Evolutionary conservation across 306 rosid species (phyloP).

Genomic region (Potentilla sterilis): DNA sequence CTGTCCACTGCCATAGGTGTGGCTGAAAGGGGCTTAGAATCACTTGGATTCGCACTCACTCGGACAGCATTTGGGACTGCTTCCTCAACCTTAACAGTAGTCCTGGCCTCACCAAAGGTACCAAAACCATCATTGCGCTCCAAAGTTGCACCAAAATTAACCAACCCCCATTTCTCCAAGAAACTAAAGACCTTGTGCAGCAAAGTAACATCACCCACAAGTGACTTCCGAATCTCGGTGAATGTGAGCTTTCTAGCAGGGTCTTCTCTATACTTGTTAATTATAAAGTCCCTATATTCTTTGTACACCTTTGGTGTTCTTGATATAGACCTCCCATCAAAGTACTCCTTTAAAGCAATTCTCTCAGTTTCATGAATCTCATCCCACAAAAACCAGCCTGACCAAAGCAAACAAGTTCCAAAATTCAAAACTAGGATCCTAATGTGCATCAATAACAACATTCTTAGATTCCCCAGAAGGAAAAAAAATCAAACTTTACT

Average conservation of each 20-base stretch:
- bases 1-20: conserved; percentile 30
- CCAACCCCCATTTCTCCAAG: conserved; percentile 73
- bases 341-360: conserved; percentile 59
- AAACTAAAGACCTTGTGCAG: conserved; percentile 71
- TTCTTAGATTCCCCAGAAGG: background rate
- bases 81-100: conserved; percentile 60
- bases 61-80: conserved; percentile 81
- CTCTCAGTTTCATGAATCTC: conserved; percentile 81
- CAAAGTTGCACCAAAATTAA: conserved; percentile 55
- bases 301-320: conserved; percentile 71
- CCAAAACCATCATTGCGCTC: conserved; percentile 24
- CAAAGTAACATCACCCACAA: conserved; percentile 80
- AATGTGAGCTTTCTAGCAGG: conserved; percentile 78
- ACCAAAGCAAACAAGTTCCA: conserved; percentile 1
- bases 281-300: conserved; percentile 82
- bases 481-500: too few relatives aligned
- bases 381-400: conserved; percentile 97
- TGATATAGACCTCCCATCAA: conserved; percentile 65
- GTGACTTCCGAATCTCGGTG: conserved; percentile 77
- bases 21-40: conserved; percentile 48
- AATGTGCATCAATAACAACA: background rate
- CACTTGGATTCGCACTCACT: conserved; percentile 65
- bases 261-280: conserved; percentile 83
- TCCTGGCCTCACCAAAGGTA: conserved; percentile 27
- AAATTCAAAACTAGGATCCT: background rate